Evolutionary conservation across 140 eudicot genomes (phyloP).

Genomic region (Ambrosia hybrid): DNA sequence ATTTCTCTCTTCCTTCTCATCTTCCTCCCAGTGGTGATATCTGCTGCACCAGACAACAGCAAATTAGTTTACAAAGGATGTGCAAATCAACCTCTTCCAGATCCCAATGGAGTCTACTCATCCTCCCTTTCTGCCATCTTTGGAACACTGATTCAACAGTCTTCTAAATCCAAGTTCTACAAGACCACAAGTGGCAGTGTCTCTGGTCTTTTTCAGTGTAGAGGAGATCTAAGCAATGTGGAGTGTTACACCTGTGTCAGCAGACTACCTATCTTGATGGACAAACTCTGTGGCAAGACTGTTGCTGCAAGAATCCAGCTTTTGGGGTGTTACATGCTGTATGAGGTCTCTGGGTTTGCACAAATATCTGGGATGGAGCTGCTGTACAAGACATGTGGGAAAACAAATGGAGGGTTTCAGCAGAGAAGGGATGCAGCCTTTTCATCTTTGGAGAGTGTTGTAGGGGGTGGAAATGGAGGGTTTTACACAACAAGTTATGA

Average conservation of each 20-base stretch:
- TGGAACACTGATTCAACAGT: constrained; percentile 70
- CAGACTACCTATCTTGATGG: constrained; percentile 62
- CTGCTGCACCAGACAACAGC: constrained; percentile 58
- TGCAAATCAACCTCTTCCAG: constrained; percentile 70
- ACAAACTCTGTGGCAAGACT: constrained; percentile 84
- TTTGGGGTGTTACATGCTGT: constrained; percentile 78
- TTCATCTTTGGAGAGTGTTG: constrained; percentile 49
- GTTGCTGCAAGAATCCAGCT: constrained; percentile 90
- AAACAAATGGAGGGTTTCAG: constrained; percentile 52
- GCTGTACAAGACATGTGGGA: constrained; percentile 78
- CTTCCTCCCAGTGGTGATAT: constrained; percentile 26
- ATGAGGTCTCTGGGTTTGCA: constrained; percentile 80
- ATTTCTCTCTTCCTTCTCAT: constrained; percentile 23
- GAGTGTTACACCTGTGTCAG: constrained; percentile 85
- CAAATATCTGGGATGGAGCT: constrained; percentile 81
- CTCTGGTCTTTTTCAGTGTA: constrained; percentile 83
- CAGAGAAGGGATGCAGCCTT: constrained; percentile 71
- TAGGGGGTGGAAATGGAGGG: constrained; percentile 54
- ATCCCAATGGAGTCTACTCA: constrained; percentile 83
- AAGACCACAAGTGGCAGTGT: constrained; percentile 77
- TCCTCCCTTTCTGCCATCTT: constrained; percentile 75
- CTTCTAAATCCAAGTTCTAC: constrained; percentile 78
- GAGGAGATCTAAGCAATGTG: constrained; percentile 75
- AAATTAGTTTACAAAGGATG: constrained; percentile 89
- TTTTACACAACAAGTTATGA: constrained; percentile 65